These are phyloP conservation scores for Leptosphaerulina australis DNA, from an alignment of 2,329 filamentous ascomycete species.

Conservation along the genomic window DNA sequence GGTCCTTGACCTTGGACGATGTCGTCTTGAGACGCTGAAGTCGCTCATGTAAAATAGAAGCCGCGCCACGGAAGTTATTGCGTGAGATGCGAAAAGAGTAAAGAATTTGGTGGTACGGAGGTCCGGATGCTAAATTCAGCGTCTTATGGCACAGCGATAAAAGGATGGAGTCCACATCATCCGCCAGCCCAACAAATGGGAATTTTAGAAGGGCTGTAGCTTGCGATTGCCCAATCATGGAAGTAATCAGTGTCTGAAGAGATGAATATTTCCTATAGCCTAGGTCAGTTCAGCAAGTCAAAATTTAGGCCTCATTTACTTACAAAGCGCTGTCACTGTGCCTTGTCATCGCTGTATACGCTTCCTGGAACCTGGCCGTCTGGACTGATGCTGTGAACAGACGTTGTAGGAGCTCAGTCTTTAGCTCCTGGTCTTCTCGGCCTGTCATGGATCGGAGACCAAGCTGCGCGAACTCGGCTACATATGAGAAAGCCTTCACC, in stretches of 20 bases:
- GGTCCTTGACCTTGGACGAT: slow-evolving; percentile 48
- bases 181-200: slow-evolving; percentile 77
- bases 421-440: slow-evolving; percentile 41
- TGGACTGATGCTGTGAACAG: slow-evolving; percentile 83
- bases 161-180: slow-evolving; percentile 79
- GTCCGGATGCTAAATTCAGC: slow-evolving; percentile 64
- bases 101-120: slow-evolving; percentile 84
- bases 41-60: slow-evolving; percentile 62
- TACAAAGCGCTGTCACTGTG: slow-evolving; percentile 72
- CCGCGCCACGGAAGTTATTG: slow-evolving; percentile 82
- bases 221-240: slow-evolving; percentile 46
- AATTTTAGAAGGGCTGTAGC: slow-evolving; percentile 65
- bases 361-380: slow-evolving; percentile 79
- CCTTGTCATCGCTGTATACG: slow-evolving; percentile 77
- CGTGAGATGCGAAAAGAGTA: slow-evolving; percentile 88
- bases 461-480: slow-evolving; percentile 80
- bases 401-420: slow-evolving; percentile 69
- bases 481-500: slow-evolving; percentile 75
- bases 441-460: slow-evolving; percentile 58
- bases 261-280: slow-evolving; percentile 65
- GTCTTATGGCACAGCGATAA: slow-evolving; percentile 72
- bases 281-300: slow-evolving; percentile 20
- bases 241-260: slow-evolving; percentile 67
- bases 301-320: slow-evolving; percentile 18
- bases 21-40: slow-evolving; percentile 58